Base-by-base conservation (phyloP, 139 green algal genomes). In the Chlamydomonas incerta region DNA sequence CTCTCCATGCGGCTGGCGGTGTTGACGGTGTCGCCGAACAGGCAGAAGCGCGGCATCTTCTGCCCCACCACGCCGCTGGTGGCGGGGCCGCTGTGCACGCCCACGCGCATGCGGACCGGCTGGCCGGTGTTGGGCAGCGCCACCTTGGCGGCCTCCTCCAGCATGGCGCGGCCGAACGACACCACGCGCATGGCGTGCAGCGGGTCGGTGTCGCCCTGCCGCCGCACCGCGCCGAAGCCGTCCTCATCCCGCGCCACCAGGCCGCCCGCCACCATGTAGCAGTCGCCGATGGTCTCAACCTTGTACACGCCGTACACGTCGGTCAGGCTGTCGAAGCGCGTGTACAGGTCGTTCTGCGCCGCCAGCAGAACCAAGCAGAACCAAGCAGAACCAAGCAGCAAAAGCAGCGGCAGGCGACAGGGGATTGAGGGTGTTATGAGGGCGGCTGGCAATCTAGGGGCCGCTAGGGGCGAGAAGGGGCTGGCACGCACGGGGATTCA, bases 21-120 rank as follows among this genome's bases (percentile, higher is more conserved):
- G 87, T 95, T 95, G 68, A 95, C 82, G 2, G 89, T 91, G 83
- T 89, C 79, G 0, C 47, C 83, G 58, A 94, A 92, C 0, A 92
- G 80, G 71, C 88, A 91, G 72, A 88, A 93, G 18, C 84, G 66
- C 18, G 87, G 91, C 79, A 87, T 86, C 74, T 89, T 87, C 21
- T 81, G 55, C 11, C 91, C 91, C 14, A 94, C 87, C 35, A 94
- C 85, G 29, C 89, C 89, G 34, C 58, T 82, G 29, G 66, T 76
- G 35, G 83, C 88, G 5, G 87, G 74, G 26, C 91, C 91, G 10
- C 80, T 88, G 80, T 94, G 87, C 10, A 94, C 86, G 74, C 91
- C 91, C 10, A 94, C 71, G 13, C 91, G 81, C 21, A 94, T 26
- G 81, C 90, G 63, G 46, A 83, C 76, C 28, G 76, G 76, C 26